Evolutionary conservation across 2,329 filamentous ascomycete genomes (phyloP).

Genomic region (Graphilbum fragrans): DNA sequence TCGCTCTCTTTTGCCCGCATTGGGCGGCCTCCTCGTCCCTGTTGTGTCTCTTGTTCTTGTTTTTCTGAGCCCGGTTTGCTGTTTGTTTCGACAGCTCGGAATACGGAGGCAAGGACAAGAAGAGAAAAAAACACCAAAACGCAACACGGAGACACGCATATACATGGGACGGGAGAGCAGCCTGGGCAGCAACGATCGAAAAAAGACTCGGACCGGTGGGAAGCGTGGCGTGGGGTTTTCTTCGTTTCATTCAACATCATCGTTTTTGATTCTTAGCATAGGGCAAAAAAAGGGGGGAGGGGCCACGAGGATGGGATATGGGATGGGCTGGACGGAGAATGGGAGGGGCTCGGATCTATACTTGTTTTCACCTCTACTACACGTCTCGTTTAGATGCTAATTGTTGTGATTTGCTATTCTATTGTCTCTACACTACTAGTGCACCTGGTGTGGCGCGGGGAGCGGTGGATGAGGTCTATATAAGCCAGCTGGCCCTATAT

Average conservation of each 20-base stretch:
- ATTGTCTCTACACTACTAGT: too few relatives aligned
- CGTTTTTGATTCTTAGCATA: not conserved
- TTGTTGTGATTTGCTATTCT: too few relatives aligned
- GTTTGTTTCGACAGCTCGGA: not conserved
- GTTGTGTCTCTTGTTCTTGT: not conserved
- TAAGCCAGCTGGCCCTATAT: too few relatives aligned
- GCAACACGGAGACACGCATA: not conserved
- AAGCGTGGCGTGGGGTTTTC: slow-evolving; percentile 9
- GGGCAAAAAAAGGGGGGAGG: not conserved
- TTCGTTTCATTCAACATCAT: slow-evolving; percentile 6
- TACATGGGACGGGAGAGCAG: not conserved
- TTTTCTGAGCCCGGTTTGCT: not conserved
- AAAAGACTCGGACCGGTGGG: slow-evolving; percentile 3
- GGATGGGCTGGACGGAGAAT: not conserved
- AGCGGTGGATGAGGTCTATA: too few relatives aligned
- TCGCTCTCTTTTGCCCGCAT: not conserved
- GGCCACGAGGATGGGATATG: not conserved
- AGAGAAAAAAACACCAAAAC: slow-evolving; percentile 1
- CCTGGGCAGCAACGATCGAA: not conserved
- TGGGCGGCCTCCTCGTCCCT: not conserved
- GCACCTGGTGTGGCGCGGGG: too few relatives aligned
- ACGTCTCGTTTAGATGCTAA: not conserved
- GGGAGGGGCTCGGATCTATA: not conserved
- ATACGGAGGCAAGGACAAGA: slow-evolving; percentile 3
- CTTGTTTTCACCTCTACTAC: not conserved